phyloP scores from a whole-genome alignment of 306 rosid genomes.

The Dalbergia cultrata region DNA sequence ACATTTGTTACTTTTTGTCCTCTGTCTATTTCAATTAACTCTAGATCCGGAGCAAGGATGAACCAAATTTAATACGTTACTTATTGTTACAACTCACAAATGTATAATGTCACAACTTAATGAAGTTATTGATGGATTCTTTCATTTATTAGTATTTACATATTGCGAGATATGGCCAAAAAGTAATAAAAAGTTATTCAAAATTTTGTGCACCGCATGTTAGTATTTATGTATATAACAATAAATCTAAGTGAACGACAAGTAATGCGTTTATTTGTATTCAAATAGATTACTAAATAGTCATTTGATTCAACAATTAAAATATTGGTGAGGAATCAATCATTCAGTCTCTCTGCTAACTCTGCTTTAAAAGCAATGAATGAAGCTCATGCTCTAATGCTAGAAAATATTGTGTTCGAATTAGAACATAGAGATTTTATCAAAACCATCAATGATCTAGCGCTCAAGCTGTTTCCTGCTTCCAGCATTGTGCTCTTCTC shows the following conservation, averaged over 20 bases:
- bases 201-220: not conserved
- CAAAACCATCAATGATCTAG: not conserved
- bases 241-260: not conserved
- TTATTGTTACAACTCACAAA: not conserved
- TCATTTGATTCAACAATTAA: too few relatives aligned
- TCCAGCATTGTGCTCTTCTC: too few relatives aligned
- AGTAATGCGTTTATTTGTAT: too few relatives aligned
- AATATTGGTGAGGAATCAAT: too few relatives aligned
- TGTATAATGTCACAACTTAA: not conserved
- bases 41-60: not conserved
- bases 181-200: not conserved
- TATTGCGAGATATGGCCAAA: not conserved
- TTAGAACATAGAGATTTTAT: not conserved
- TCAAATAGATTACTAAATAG: too few relatives aligned
- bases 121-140: constrained; percentile 3
- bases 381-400: not conserved
- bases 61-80: not conserved
- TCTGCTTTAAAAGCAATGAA: too few relatives aligned
- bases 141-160: not conserved
- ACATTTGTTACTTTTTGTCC: constrained; percentile 28
- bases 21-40: constrained; percentile 18
- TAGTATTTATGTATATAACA: not conserved
- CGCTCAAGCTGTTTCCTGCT: not conserved
- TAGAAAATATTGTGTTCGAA: not conserved
- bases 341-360: too few relatives aligned